phyloP scores from a whole-genome alignment of 345 rosid species.

The Eucalyptus polyanthemos region DNA sequence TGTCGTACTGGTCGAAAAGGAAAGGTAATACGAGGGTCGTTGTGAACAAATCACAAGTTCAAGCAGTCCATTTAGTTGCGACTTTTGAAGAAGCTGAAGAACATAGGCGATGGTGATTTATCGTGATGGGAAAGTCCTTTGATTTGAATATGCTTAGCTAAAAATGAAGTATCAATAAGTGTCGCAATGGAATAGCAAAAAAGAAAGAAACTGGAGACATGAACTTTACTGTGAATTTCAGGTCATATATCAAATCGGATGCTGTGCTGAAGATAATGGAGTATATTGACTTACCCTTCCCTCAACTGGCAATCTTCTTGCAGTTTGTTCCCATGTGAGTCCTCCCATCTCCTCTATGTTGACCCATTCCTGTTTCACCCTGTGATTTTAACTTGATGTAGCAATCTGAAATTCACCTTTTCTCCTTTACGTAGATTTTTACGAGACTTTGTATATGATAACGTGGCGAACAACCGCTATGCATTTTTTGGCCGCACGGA shows the following conservation, averaged over 20 bases:
- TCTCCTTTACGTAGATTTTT: slow-evolving; percentile 26
- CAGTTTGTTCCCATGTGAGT: slow-evolving; percentile 69
- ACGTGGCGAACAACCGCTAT: slow-evolving; percentile 70
- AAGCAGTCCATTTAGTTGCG: background rate
- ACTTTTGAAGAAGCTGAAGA: background rate
- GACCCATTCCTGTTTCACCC: background rate
- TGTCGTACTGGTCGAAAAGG: slow-evolving; percentile 71
- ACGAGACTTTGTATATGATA: slow-evolving; percentile 65
- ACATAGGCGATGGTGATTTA: background rate
- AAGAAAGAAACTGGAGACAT: background rate
- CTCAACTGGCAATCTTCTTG: slow-evolving; percentile 65
- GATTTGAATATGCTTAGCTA: background rate
- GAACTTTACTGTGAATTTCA: slow-evolving; percentile 13
- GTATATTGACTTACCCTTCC: slow-evolving; percentile 72
- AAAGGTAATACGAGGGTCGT: slow-evolving; percentile 16
- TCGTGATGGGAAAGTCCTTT: background rate
- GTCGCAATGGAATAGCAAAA: background rate
- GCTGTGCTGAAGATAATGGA: slow-evolving; percentile 87
- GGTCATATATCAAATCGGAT: slow-evolving; percentile 76
- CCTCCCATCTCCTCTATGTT: background rate
- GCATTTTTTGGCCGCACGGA: slow-evolving; percentile 68
- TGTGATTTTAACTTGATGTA: background rate
- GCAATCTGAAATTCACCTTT: background rate
- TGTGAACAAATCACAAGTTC: background rate
- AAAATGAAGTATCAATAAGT: background rate